Evolutionary conservation across 2,329 filamentous ascomycete species (phyloP), one percentile per base, ranked within the genome.

Genomic region (Sarocladium kiliense): DNA sequence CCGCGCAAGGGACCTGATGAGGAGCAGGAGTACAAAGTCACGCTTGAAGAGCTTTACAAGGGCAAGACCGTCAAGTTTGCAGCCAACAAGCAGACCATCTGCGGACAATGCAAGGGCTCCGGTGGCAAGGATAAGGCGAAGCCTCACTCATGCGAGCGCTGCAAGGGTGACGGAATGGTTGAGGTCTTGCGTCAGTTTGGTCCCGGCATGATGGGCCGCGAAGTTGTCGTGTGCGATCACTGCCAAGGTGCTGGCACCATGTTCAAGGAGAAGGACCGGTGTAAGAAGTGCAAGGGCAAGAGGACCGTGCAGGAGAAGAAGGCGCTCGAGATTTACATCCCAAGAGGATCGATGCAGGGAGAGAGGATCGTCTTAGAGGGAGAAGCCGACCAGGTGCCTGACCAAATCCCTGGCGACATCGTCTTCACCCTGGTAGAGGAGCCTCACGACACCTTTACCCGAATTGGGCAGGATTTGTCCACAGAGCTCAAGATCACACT

Each of bases 251-350:
- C 85, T n/a, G 94, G 94, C 5, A 85, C 86, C 66, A 85, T 92
- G 66, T 96, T 86, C 76, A 93, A 93, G 71, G 91, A 96, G 67
- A 97, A 97, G 78, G 94, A 99, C 67, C 90, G 91, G 68, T 99
- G 94, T 79, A 96, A 96, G 80, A 97, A 94, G 78, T 99, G 94
- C 84, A 97, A 97, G 75, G 94, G 94, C 66, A 89, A 89, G 71
- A 84, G 90, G 59, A 91, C 90, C 14, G 84, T 85, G 44, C 87
- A 91, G 65, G 89, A 94, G 73, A 94, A 89, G 73, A 99, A 97
- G 76, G 89, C 93, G 3, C 78, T 99, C 58, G 94, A 99, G 74
- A 87, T 99, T 54, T 97, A 97, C 75, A 96, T 99, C 58, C 91
- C 93, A 10, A 85, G 89, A 54, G 93, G 93, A 47, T 88, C 88